Conservation (phyloP, 208 protist genomes). For the Trypanosoma caninum region DNA sequence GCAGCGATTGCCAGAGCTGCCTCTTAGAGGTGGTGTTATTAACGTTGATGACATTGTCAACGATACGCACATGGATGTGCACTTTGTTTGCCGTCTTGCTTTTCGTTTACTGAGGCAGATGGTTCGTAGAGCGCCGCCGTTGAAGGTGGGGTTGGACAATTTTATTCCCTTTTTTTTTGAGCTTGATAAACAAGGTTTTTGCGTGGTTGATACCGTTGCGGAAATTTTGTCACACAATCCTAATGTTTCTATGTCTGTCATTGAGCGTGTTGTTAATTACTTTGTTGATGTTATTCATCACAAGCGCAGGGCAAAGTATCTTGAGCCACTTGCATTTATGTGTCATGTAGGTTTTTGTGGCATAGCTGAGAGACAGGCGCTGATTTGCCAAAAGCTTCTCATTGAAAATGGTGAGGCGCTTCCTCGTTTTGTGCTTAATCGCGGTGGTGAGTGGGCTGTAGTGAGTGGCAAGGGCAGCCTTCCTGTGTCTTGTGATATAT, state of each 20-base stretch:
- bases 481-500: constrained; percentile 24
- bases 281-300: constrained; percentile 30
- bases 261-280: constrained; percentile 43
- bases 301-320: constrained; percentile 36
- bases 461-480: background rate
- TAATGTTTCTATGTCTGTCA: constrained; percentile 25
- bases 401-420: constrained; percentile 48
- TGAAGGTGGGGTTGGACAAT: constrained; percentile 38
- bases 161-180: constrained; percentile 55
- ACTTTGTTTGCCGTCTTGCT: constrained; percentile 51
- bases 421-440: constrained; percentile 31
- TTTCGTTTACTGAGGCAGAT: constrained; percentile 64
- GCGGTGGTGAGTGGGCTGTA: constrained; percentile 17
- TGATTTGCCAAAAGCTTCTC: constrained; percentile 58
- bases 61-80: constrained; percentile 45
- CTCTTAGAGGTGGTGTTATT: constrained; percentile 33
- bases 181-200: constrained; percentile 48
- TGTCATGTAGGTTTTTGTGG: constrained; percentile 54
- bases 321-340: constrained; percentile 49
- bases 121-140: constrained; percentile 25
- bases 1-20: constrained; percentile 21
- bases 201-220: constrained; percentile 53
- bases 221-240: constrained; percentile 69
- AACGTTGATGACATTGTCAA: constrained; percentile 32
- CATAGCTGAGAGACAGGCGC: constrained; percentile 43